These are phyloP conservation scores for Pinus taeda DNA, from an alignment of 75 land plant species.

Conservation along the genomic window DNA sequence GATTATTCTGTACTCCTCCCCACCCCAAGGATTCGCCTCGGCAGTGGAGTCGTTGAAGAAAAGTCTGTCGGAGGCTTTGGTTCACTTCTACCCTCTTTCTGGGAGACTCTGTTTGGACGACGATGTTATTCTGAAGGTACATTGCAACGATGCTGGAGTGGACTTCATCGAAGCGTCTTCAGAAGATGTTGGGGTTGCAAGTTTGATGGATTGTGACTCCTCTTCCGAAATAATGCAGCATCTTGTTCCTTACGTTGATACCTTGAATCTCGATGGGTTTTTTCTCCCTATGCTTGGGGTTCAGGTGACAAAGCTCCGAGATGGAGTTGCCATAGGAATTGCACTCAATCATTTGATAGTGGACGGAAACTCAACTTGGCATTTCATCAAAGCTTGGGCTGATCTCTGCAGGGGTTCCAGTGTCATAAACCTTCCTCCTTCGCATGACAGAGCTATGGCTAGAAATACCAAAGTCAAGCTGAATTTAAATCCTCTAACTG, in stretches of 20 bases:
- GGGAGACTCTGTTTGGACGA: constrained; percentile 46
- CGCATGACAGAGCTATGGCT: constrained; percentile 43
- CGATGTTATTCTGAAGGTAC: constrained; percentile 56
- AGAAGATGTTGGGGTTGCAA: too few species aligned
- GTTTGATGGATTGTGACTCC: too few species aligned
- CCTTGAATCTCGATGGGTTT: too few species aligned
- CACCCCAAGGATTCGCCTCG: constrained; percentile 25
- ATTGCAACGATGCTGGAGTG: constrained; percentile 55
- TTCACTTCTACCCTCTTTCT: constrained; percentile 17
- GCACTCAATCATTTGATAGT: too few species aligned
- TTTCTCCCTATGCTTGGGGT: too few species aligned
- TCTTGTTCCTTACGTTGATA: not conserved
- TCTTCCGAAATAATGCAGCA: too few species aligned
- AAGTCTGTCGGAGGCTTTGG: not conserved
- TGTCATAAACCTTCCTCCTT: constrained; percentile 28
- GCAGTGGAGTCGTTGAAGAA: constrained; percentile 44
- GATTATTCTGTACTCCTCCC: not conserved
- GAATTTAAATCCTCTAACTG: constrained; percentile 27
- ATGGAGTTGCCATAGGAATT: constrained; percentile 36
- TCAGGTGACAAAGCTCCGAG: constrained; percentile 53
- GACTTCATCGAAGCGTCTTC: constrained; percentile 35
- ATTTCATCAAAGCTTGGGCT: constrained; percentile 79
- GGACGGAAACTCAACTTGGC: not conserved
- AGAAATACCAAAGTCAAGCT: constrained; percentile 12
- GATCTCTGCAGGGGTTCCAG: constrained; percentile 28